Conservation (phyloP, 306 rosid genomes). For the Prunus davidiana region DNA sequence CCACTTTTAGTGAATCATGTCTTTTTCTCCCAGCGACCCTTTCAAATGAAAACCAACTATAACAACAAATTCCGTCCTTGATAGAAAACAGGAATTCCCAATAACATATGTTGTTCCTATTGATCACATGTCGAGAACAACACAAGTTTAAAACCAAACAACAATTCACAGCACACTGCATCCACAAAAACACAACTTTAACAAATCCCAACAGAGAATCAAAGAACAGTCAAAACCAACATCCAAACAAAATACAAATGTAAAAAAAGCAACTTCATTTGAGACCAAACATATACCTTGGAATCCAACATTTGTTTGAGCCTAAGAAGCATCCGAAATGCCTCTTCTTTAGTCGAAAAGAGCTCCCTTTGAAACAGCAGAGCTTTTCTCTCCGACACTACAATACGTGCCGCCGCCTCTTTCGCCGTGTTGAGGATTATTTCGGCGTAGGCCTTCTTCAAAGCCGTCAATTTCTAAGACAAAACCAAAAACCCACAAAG, state of each 20-base stretch:
- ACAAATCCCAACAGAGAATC: background rate
- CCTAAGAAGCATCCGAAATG: conserved; percentile 69
- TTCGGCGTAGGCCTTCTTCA: conserved; percentile 85
- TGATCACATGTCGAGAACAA: background rate
- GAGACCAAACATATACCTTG: conserved; percentile 41
- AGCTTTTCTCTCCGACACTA: conserved; percentile 69
- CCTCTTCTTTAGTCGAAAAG: conserved; percentile 52
- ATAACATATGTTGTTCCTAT: background rate
- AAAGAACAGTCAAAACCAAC: background rate
- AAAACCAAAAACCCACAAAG: background rate
- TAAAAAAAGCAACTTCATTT: conserved; percentile 20
- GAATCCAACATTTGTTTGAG: conserved; percentile 76
- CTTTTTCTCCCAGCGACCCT: background rate
- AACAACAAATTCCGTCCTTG: background rate
- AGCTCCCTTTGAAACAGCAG: conserved; percentile 56
- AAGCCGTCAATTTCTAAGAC: conserved; percentile 68
- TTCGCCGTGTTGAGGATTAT: conserved; percentile 77
- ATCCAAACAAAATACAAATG: background rate
- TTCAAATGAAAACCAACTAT: background rate
- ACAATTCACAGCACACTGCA: conserved; percentile 26
- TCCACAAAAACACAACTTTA: conserved; percentile 16
- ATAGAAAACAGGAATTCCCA: background rate
- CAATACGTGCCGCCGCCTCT: conserved; percentile 75
- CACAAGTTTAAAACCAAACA: background rate
- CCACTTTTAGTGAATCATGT: background rate